Percentiles rank a stretch among this genome's conserved stretches.
Conservation (phyloP, 768 basidiomycete genomes). For the Auricularia heimuer region DNA sequence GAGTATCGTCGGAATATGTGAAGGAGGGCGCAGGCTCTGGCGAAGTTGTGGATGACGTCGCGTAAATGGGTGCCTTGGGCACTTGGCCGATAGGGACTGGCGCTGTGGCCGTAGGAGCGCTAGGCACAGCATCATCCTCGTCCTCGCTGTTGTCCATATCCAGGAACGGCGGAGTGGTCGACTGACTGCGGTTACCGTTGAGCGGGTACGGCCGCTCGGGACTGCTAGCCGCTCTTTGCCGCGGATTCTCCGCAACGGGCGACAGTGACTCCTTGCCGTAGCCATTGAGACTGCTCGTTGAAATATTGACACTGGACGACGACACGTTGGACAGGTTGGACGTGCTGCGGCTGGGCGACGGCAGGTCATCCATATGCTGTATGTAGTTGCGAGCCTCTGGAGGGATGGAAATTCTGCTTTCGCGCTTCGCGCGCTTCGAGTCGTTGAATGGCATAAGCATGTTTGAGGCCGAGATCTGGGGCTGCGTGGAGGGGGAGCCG, state of each 20-base stretch:
- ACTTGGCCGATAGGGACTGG: slow-evolving; percentile 1
- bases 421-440: slow-evolving; percentile 32
- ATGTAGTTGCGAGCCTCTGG: slow-evolving; percentile 72
- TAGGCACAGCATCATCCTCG: slow-evolving; percentile 27
- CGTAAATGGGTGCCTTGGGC: slow-evolving; percentile 6
- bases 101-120: slow-evolving; percentile 19
- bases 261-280: background rate
- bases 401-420: slow-evolving; percentile 60
- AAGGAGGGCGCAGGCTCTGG: background rate
- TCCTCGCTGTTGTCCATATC: slow-evolving; percentile 42
- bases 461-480: slow-evolving; percentile 1
- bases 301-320: background rate
- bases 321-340: slow-evolving; percentile 3
- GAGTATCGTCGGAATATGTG: background rate
- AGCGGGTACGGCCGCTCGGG: background rate
- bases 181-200: slow-evolving; percentile 19
- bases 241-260: background rate
- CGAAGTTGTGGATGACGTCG: background rate
- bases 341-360: slow-evolving; percentile 34
- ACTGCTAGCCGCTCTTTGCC: background rate
- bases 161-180: slow-evolving; percentile 42
- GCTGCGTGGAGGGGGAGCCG: slow-evolving; percentile 3
- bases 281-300: background rate
- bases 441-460: slow-evolving; percentile 15
- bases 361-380: slow-evolving; percentile 48